Evolutionary conservation across 2,329 filamentous ascomycete species (phyloP), one percentile per base, ranked within the genome.

Genomic region (Fusarium poae): DNA sequence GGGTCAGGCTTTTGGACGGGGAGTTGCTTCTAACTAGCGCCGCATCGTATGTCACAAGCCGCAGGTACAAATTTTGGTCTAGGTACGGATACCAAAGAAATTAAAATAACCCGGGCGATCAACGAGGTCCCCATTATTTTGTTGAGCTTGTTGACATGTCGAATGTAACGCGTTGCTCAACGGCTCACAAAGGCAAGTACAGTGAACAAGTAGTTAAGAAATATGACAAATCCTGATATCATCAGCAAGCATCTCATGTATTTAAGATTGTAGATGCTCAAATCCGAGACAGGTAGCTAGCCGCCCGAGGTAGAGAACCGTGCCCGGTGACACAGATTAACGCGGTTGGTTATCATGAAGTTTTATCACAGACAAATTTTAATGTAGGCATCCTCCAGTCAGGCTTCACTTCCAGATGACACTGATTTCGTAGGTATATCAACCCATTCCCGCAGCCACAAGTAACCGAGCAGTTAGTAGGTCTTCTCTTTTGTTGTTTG

Each of bases 21-120:
- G 52, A 70, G 48, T 70, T 64, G 67, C 66, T 59, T 58, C 16
- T 16, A 9, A 27, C 49, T 70, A 69, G 67, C 62, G 67, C 58
- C 62, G 34, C 21, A 52, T 63, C 32, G n/a, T 29, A 54, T 60
- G 52, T 43, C 62, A 57, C 43, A 27, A 35, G 55, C 43, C 52
- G 51, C 51, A 67, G 62, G 62, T 65, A 60, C 62, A 60, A 48
- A 58, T 56, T 53, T 16, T 48, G 25, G 44, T 30, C 40, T 42
- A n/a, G n/a, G n/a, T n/a, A n/a, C n/a, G n/a, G n/a, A n/a, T n/a
- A 30, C 44, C 49, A 32, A 45, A 45, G 42, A 34, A 20, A 50
- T 63, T 44, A 29, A 40, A 43, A 10, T 16, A 52, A 21, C 9
- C 10, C 16, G 23, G 51, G 40, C 42, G 53, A 65, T 60, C 62